phyloP scores from a whole-genome alignment of 2,329 filamentous ascomycete species.

The Fusarium nematophilum region DNA sequence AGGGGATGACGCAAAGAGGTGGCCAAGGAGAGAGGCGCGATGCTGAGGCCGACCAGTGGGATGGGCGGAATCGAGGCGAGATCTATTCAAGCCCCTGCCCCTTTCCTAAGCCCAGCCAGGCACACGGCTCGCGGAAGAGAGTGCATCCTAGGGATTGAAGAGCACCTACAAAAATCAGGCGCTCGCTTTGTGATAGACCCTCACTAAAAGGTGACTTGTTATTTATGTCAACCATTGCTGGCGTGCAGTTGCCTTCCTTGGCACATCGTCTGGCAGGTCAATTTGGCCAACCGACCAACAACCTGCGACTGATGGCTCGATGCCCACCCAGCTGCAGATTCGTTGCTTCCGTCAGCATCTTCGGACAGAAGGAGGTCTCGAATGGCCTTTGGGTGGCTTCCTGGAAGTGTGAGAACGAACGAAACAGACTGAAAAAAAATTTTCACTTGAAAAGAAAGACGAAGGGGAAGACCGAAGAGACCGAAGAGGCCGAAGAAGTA shows the following conservation, averaged over 20 bases:
- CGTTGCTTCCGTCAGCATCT: constrained; percentile 3
- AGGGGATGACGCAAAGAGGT: background rate
- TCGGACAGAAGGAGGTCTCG: constrained; percentile 20
- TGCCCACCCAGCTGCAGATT: constrained; percentile 12
- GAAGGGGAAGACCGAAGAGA: too few relatives aligned
- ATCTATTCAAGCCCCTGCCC: background rate
- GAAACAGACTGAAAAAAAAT: background rate
- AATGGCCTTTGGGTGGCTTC: constrained; percentile 7
- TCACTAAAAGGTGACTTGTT: too few relatives aligned
- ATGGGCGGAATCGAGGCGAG: constrained; percentile 5
- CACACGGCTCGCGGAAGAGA: too few relatives aligned
- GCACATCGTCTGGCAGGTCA: background rate
- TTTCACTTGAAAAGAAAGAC: background rate
- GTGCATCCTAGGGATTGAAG: too few relatives aligned
- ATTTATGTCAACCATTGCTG: too few relatives aligned
- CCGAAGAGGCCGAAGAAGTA: background rate
- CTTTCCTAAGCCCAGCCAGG: too few relatives aligned
- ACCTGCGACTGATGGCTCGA: constrained; percentile 1
- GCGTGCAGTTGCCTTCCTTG: too few relatives aligned
- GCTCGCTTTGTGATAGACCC: too few relatives aligned
- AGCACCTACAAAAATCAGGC: too few relatives aligned
- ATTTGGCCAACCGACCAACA: constrained; percentile 14
- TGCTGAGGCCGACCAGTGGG: background rate
- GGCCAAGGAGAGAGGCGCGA: background rate
- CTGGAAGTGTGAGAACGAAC: background rate